Evolutionary conservation across 1,284 basidiomycete species (phyloP), one percentile per base, ranked within the genome.

Genomic region (Amylostereum chailletii): DNA sequence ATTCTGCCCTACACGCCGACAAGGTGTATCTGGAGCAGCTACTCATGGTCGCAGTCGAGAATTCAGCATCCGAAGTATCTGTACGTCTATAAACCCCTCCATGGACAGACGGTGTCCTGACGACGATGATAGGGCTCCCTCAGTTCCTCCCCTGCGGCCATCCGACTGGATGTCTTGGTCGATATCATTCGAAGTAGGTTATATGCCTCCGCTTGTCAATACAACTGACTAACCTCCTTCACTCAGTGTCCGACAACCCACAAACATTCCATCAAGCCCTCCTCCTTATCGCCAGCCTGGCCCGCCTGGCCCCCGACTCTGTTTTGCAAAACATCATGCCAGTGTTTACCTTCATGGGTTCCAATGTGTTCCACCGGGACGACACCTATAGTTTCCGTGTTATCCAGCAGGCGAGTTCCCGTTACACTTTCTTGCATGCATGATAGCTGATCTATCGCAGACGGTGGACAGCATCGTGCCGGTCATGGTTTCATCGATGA

Each of bases 301-400:
- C 93, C 1, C 78, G 83, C 33, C 72, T 98, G 42, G 84, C 87
- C 0, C 94, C 94, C 0, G 92, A 95, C 52, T 86, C 90, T 5
- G 91, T 96, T 10, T 74, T 98, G 32, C 92, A 92, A 64, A 94
- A 96, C 60, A 80, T 97, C 53, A 98, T 99, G 93, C 94, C 96
- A 4, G 87, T 99, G 51, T 98, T 99, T 71, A 98, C 95, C 0
- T 99, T 98, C 70, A 97, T 99, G 86, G 95, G 96, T 31, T 90
- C 92, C 5, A 93, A 93, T 52, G 86, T 98, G 27, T 87, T 99
- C 70, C 94, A 97, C 64, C 79, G 94, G 42, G 96, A 99, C 61
- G 96, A 99, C 63, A 81, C 88, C 0, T 95, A 94, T 68, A 95
- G 90, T 62, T 94, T 97, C 71, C 81, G 84, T 32, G 94, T 99